A percentile compares a stretch with the other conserved stretches of the same genome.
Evolutionary conservation across 2,329 filamentous ascomycete genomes (phyloP).

Genomic region (Dactylellina parvicollis): DNA sequence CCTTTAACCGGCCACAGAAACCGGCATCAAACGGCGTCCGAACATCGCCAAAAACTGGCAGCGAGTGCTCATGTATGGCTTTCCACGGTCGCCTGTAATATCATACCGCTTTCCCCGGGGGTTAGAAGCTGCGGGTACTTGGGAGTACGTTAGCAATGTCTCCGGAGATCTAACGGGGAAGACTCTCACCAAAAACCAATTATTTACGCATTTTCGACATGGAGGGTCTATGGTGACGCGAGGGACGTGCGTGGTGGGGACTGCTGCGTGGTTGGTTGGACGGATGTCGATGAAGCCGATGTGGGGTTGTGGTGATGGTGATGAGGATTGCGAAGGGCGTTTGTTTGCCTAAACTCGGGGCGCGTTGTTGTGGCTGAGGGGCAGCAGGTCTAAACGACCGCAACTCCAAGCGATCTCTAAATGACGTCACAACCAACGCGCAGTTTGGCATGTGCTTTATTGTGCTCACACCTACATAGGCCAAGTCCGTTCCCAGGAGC

Average conservation of each 20-base stretch:
- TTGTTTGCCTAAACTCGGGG: slow-evolving; percentile 20
- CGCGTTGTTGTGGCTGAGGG: slow-evolving; percentile 8
- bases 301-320: slow-evolving; percentile 46
- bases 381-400: slow-evolving; percentile 5
- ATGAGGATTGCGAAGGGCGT: slow-evolving; percentile 25
- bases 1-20: slow-evolving; percentile 32
- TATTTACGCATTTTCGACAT: too few species aligned
- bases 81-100: slow-evolving; percentile 51
- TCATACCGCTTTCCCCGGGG: slow-evolving; percentile 15
- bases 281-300: slow-evolving; percentile 49
- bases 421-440: slow-evolving; percentile 11
- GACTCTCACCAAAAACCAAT: neutral
- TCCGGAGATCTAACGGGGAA: neutral
- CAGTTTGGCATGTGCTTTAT: too few species aligned
- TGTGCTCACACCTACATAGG: too few species aligned
- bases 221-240: too few species aligned
- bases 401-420: neutral
- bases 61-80: slow-evolving; percentile 19
- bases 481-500: too few species aligned
- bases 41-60: slow-evolving; percentile 28
- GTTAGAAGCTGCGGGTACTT: slow-evolving; percentile 14
- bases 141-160: neutral
- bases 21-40: slow-evolving; percentile 8
- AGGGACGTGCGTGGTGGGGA: neutral
- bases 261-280: neutral